Evolutionary conservation across 345 rosid genomes (phyloP), one percentile per base, ranked within the genome.

Genomic region (Eucalyptus regnans): DNA sequence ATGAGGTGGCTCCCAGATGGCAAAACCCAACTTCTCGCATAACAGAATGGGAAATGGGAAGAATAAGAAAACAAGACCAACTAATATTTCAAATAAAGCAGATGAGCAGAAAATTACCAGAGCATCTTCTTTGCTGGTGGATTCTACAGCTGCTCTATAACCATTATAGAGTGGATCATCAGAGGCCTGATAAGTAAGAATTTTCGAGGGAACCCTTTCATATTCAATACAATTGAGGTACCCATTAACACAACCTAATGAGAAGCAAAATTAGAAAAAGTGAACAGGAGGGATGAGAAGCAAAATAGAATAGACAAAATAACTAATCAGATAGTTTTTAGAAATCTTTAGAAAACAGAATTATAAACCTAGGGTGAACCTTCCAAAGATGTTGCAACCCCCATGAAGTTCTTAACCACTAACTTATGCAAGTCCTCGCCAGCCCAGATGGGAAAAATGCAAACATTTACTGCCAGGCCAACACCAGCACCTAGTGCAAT

Each of bases 1-100:
- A 33, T 97, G 99, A 87, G 99, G 99, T 20, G 99, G 99, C 94
- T 97, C 99, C 99, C 98, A 97, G 80, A 96, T 91, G 12, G 99
- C 99, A 89, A 97, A 97, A 83, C 98, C 93, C 93, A 97, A 86
- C 99, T 97, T 89, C 87, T 76, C 49, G 87, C 87, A 18, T n/a
- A 22, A 90, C n/a, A 87, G 89, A 80, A 80, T 46, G 86, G 66
- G 46, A 48, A 41, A 27, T 83, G 18, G 41, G 60, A 46, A 7
- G 37, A 20, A 68, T 37, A 87, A 87, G 48, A 52, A 90, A 89
- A 90, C 9, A 88, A 43, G 23, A 33, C 11, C 87, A 52, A 33
- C 25, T 10, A 86, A 52, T 54, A 80, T 51, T 87, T 84, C 76
- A 46, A 50, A 88, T 44, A 68, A 71, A 86, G 44, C 29, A 83